These are phyloP conservation scores for Sphagnum contortum DNA, from an alignment of 225 moss, liverwort and hornwort genomes.

Conservation along the genomic window DNA sequence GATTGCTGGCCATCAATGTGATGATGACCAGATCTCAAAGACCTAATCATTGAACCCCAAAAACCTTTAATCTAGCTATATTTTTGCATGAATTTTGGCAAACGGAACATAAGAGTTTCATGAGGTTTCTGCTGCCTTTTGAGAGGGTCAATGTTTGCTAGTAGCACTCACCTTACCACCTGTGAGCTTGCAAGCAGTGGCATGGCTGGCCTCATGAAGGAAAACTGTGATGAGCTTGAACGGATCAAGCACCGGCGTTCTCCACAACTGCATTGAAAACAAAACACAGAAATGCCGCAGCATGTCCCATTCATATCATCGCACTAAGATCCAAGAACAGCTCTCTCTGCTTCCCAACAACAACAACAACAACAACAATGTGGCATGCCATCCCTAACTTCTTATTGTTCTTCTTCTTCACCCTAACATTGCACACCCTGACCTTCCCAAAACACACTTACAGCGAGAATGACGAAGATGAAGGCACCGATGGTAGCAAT, in stretches of 20 bases:
- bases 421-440: neutral
- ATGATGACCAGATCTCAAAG: neutral
- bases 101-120: too few species aligned
- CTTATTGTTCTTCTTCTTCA: too few species aligned
- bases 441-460: conserved; percentile 27
- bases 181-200: conserved; percentile 84
- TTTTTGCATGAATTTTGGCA: neutral
- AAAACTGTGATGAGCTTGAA: conserved; percentile 97
- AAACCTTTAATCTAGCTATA: neutral
- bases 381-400: neutral
- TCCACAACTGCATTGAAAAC: conserved; percentile 64
- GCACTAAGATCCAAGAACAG: too few species aligned
- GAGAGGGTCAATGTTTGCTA: neutral
- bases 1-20: too few species aligned
- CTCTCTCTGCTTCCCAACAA: neutral
- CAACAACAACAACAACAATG: neutral
- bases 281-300: neutral
- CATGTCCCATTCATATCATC: too few species aligned
- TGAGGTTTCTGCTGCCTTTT: too few species aligned
- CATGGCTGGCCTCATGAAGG: conserved; percentile 97
- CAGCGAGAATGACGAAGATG: conserved; percentile 89
- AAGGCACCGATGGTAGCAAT: conserved; percentile 68
- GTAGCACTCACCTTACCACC: conserved; percentile 67
- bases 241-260: conserved; percentile 74
- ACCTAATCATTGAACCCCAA: too few species aligned